Evolutionary conservation across 169 alveolate species (phyloP), one percentile per base, ranked within the genome.

Genomic region (Plasmodium vinckei): DNA sequence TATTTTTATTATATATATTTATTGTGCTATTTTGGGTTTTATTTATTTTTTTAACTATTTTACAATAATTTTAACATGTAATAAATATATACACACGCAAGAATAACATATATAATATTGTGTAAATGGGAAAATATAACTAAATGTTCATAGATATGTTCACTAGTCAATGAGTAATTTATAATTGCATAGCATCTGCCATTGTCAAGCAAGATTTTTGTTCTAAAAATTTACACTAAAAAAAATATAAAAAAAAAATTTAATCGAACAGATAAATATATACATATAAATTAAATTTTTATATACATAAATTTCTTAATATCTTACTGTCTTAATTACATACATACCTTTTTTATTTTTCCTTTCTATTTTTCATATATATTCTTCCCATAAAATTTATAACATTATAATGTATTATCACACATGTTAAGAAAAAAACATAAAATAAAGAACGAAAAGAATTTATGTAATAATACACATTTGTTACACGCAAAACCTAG

Each of bases 101-200:
- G n/a, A n/a, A 44, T 49, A 17, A 70, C 10, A 42, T 17, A 70
- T 70, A 51, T 42, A 70, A 70, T 51, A 27, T 21, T 56, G 53
- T 70, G 44, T 39, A 72, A 39, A 19, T 1, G 33, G 17, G 44
- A 57, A 15, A 57, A 57, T 5, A 44, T 21, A 49, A 33, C 42
- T 57, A 17, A 51, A 21, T 70, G 21, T 56, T 49, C 82, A 51
- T 53, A 51, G 53, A 19, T 57, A 57, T 17, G 19, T 17, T 9
- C 13, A 15, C 25, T n/a, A n/a, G 6, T 57, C n/a, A 9, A 57
- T 9, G 19, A 5, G 65, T 57, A n/a, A 5, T 12, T 53, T 46
- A 68, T 47, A 68, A 12, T 17, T 17, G 65, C 42, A 23, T 63
- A 75, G 71, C 88, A 75, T 75, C 88, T 75, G 56, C n/a, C 69